These are phyloP conservation scores for Colletotrichum spinosum DNA, from an alignment of 2,329 filamentous ascomycete genomes.

Conservation along the genomic window DNA sequence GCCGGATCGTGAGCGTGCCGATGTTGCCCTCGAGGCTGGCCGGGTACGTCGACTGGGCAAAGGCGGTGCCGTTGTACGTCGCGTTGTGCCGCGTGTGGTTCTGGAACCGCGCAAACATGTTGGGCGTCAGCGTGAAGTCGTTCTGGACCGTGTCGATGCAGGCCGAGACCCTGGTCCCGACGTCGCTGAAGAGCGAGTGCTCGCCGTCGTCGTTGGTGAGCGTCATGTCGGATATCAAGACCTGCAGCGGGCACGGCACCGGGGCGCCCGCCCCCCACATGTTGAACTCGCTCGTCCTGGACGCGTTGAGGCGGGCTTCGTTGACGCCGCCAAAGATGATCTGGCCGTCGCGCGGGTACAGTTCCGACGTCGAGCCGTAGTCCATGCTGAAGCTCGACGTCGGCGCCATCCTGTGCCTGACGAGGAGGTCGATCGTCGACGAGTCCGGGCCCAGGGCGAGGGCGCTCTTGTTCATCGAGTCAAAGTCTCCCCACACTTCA, in stretches of 20 bases:
- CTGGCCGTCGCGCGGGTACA: constrained; percentile 34
- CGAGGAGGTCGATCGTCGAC: constrained; percentile 32
- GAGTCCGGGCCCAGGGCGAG: constrained; percentile 37
- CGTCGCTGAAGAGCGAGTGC: constrained; percentile 34
- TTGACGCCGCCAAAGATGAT: constrained; percentile 37
- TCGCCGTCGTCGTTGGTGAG: constrained; percentile 38
- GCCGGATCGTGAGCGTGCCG: constrained; percentile 35
- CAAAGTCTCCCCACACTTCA: constrained; percentile 38
- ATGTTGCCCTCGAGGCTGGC: constrained; percentile 27
- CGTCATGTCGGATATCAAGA: constrained; percentile 36
- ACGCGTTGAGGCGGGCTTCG: constrained; percentile 33
- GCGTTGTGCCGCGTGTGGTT: constrained; percentile 21
- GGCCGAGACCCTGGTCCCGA: constrained; percentile 31
- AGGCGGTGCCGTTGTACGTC: constrained; percentile 10
- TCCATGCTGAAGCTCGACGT: constrained; percentile 31
- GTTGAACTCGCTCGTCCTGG: constrained; percentile 24
- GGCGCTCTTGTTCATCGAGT: constrained; percentile 38
- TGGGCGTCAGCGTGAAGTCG: constrained; percentile 35
- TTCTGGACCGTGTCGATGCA: constrained; percentile 39
- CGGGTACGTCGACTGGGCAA: constrained; percentile 11
- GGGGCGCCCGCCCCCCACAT: constrained; percentile 33
- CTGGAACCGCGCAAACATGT: constrained; percentile 33
- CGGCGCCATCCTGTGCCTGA: constrained; percentile 28
- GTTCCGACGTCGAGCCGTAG: constrained; percentile 37
- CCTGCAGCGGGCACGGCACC: constrained; percentile 36